Percentiles rank a stretch among this genome's conserved stretches.
These are phyloP conservation scores for Colletotrichum coccodes DNA, from an alignment of 2,329 filamentous ascomycete genomes.

Conservation along the genomic window DNA sequence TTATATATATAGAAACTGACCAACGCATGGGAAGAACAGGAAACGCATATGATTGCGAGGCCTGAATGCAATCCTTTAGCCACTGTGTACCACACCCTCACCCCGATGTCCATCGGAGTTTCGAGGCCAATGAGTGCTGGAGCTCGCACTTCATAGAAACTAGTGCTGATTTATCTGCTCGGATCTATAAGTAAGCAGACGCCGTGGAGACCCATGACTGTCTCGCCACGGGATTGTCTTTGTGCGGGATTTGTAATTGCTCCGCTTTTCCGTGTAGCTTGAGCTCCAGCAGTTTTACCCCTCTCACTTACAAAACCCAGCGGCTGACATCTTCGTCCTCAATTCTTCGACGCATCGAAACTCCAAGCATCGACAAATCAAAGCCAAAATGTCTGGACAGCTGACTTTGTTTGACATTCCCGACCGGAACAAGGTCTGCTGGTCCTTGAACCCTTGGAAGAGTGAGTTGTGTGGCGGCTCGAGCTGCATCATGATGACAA, in stretches of 20 bases:
- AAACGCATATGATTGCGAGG: too few species aligned
- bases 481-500: not conserved
- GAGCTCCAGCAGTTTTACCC: not conserved
- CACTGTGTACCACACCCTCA: too few species aligned
- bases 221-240: not conserved
- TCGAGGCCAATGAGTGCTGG: too few species aligned
- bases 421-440: slow-evolving; percentile 53
- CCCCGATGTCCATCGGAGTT: too few species aligned
- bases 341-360: not conserved
- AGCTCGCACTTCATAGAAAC: too few species aligned
- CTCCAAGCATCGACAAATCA: too few species aligned
- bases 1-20: too few species aligned
- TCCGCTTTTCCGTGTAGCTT: not conserved
- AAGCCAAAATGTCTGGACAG: slow-evolving; percentile 35
- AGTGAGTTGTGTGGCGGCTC: slow-evolving; percentile 51
- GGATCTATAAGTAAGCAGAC: not conserved
- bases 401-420: slow-evolving; percentile 72
- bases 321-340: not conserved
- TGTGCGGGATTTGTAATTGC: not conserved
- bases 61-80: too few species aligned
- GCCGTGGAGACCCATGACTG: not conserved
- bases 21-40: too few species aligned
- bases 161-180: too few species aligned
- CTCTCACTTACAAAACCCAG: not conserved
- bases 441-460: slow-evolving; percentile 80